Base-by-base conservation (phyloP, 306 rosid genomes). In the Rosa rugosa region DNA sequence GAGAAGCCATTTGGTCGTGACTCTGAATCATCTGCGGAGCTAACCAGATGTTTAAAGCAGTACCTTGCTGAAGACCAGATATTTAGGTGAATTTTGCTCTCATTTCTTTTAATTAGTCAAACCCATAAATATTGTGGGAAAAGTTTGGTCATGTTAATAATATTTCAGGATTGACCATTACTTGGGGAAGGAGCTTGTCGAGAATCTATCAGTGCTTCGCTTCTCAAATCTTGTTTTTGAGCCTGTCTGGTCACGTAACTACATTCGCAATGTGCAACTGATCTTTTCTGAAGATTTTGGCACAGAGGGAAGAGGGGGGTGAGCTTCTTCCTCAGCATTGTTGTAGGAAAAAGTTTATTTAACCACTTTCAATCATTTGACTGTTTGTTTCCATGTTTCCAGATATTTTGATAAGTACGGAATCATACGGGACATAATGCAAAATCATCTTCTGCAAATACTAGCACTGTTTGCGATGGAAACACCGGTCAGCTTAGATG, bases 201-300 rank as follows among this genome's bases (percentile, higher is more conserved):
- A 95, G 88, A 95, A 95, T 84, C 96, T 92, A 53, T 95, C 97
- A 0, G 98, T 93, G 81, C 99, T 95, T 88, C 98, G 98, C 76
- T 95, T 95, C 89, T 93, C 99, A 71, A 95, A 95, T 83, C 98
- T 95, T 81, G 85, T 92, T 83, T 95, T 95, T 56, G 96, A 92
- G 88, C 99, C 98, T 87, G 87, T 92, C 22, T 92, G 99, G 99
- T 92, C 93, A 36, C 86, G 98, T 75, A 81, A 83, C 80, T 93
- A 90, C 85, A 95, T 95, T 84, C 98, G 95, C 79, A 95, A 87
- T 80, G 99, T 93, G 75, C 99, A 95, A 78, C 69, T 95, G n/a
- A 90, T 95, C 80, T 92, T 95, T 89, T 95, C 99, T 31, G 99
- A 95, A 87, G 99, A 95, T 85, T 95, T 93, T 81, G 99, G 99